These are phyloP conservation scores for Dictyostelium purpureum DNA, from an alignment of 78 protist genomes.

Conservation along the genomic window DNA sequence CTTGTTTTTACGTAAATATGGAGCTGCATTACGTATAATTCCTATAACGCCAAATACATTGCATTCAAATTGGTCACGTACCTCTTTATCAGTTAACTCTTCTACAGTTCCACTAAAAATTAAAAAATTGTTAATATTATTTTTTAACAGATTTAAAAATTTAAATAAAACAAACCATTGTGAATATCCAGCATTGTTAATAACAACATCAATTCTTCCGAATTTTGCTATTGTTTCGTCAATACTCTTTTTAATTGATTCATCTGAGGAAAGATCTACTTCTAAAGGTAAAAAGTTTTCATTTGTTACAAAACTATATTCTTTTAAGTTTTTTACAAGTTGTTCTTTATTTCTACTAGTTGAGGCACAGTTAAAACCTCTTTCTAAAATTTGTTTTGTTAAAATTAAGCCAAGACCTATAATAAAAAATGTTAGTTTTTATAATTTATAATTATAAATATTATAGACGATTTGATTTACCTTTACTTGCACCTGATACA, in stretches of 20 bases:
- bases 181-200: constrained; percentile 52
- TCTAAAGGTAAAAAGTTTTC: not conserved
- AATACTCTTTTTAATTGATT: constrained; percentile 6
- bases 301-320: not conserved
- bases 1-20: not conserved
- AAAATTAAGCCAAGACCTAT: constrained; percentile 1
- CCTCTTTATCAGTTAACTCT: not conserved
- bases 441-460: too few species aligned
- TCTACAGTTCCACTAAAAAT: not conserved
- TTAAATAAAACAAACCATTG: not conserved
- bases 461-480: too few species aligned
- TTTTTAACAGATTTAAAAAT: too few species aligned
- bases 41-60: constrained; percentile 16
- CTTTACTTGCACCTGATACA: not conserved
- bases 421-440: too few species aligned
- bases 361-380: constrained; percentile 14
- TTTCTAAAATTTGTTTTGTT: not conserved
- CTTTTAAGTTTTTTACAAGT: not conserved
- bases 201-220: constrained; percentile 23
- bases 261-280: constrained; percentile 13
- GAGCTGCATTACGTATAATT: constrained; percentile 7
- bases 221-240: not conserved
- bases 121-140: too few species aligned
- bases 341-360: constrained; percentile 23
- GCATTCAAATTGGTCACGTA: not conserved